These are phyloP conservation scores for Spongispora temasekensis DNA, from an alignment of 1,284 basidiomycete species.

Conservation along the genomic window DNA sequence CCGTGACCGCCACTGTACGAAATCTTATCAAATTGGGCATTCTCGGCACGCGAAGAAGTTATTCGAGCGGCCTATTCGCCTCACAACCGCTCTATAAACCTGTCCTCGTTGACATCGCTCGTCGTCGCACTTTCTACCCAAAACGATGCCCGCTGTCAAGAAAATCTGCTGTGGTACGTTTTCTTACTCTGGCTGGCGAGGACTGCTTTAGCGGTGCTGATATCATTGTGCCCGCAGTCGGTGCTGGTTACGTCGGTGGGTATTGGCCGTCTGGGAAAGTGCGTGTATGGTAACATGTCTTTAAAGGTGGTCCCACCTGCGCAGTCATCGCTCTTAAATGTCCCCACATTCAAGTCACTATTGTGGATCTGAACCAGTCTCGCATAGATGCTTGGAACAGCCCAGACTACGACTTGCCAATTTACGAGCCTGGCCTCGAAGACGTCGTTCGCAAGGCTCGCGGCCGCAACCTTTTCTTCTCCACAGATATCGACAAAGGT, in stretches of 20 bases:
- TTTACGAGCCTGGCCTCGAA: conserved; percentile 98
- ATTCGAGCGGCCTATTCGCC: too few relatives aligned
- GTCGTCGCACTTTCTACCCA: neutral
- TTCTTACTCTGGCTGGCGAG: too few relatives aligned
- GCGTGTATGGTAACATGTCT: conserved; percentile 11
- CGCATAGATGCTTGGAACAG: conserved; percentile 98
- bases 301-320: conserved; percentile 86
- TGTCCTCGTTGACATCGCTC: too few relatives aligned
- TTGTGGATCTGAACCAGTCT: conserved; percentile 95
- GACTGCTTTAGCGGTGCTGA: too few relatives aligned
- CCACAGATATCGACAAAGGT: conserved; percentile 90
- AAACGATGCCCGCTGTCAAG: conserved; percentile 44
- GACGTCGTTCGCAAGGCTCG: conserved; percentile 88
- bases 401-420: conserved; percentile 74
- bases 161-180: conserved; percentile 91
- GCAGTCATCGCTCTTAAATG: conserved; percentile 95
- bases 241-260: conserved; percentile 95
- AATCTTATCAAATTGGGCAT: too few relatives aligned
- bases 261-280: neutral
- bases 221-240: too few relatives aligned
- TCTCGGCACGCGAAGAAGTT: too few relatives aligned
- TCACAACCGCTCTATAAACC: neutral
- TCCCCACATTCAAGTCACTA: conserved; percentile 93
- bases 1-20: too few relatives aligned
- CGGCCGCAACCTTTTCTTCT: conserved; percentile 96